Evolutionary conservation across 108 stramenopile genomes (phyloP), one percentile per base, ranked within the genome.

Genomic region (Schizochytrium sp.): DNA sequence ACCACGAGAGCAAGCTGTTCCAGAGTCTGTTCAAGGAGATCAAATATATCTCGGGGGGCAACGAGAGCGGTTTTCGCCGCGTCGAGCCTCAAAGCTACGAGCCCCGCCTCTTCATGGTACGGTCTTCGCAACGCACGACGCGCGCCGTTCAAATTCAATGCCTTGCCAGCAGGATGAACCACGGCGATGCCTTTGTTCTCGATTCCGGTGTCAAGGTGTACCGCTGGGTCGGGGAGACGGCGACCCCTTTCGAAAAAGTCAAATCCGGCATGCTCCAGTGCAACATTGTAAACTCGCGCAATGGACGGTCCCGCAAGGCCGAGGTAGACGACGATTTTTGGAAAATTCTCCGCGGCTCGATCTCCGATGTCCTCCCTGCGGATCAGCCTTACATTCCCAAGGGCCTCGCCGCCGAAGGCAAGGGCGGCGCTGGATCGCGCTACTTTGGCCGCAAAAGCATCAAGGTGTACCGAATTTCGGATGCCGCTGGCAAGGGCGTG

Each of bases 111-210:
- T 72, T 94, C 21, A 92, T 92, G 59, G 72, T 93, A 87, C 95
- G 94, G 89, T 87, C 92, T 14, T 90, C 87, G 72, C 19, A 53
- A 34, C 92, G 95, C 83, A 87, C 92, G 18, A 92, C 95, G 21
- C 90, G 93, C 45, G 89, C 95, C 88, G 91, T 93, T 28, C 93
- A 97, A 90, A 95, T 96, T 3, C 90, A 92, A 0, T 60, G 93
- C 57, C 88, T 88, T 19, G 91, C 90, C 87, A 5, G 23, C 25
- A 91, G 87, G 60, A 91, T 98, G 72, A 96, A 98, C 91, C 88
- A 91, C 43, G 96, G 96, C 34, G 96, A 96, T 90, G 95, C 95
- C n/a, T 98, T 97, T 87, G 91, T 97, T 44, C 93, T 98, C 23
- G 97, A 95, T 89, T 92, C 88, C 8, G 96, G 95, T 58, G 88